Percentiles rank a stretch among this genome's conserved stretches.
Conservation (phyloP, 257 asterid species). For the Henckelia pumila region DNA sequence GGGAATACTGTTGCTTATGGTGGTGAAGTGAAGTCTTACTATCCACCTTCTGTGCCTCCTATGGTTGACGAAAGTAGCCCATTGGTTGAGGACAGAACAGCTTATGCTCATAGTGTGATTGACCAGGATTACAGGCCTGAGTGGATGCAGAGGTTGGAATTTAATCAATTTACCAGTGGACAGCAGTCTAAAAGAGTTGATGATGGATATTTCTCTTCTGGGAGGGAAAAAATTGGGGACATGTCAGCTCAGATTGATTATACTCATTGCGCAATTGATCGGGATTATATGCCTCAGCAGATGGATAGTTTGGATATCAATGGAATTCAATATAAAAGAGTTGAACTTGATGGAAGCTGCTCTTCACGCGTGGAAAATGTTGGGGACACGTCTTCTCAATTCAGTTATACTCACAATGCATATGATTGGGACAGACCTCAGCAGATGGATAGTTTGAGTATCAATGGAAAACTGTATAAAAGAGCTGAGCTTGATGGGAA, state of each 20-base stretch:
- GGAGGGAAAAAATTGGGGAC: background rate
- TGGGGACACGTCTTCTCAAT: background rate
- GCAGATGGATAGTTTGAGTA: background rate
- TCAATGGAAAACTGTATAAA: background rate
- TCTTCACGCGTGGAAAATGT: background rate
- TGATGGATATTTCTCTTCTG: constrained; percentile 32
- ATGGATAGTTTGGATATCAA: background rate
- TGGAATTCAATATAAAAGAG: background rate
- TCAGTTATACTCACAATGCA: background rate
- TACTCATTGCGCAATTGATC: background rate
- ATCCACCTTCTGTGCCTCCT: background rate
- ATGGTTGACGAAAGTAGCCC: background rate
- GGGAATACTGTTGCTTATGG: background rate
- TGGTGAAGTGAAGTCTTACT: background rate
- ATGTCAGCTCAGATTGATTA: background rate
- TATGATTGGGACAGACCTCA: background rate
- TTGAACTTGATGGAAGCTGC: constrained; percentile 38
- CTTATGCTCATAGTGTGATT: background rate
- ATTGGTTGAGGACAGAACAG: background rate
- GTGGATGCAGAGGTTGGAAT: background rate
- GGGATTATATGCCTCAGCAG: background rate
- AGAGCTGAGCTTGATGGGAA: constrained; percentile 33
- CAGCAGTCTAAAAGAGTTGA: constrained; percentile 22
- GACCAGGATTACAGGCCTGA: background rate
- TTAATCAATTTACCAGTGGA: background rate